A percentile compares a stretch with the other conserved stretches of the same genome.
These are phyloP conservation scores for Sutorius australiensis DNA, from an alignment of 768 basidiomycete species.

Conservation along the genomic window DNA sequence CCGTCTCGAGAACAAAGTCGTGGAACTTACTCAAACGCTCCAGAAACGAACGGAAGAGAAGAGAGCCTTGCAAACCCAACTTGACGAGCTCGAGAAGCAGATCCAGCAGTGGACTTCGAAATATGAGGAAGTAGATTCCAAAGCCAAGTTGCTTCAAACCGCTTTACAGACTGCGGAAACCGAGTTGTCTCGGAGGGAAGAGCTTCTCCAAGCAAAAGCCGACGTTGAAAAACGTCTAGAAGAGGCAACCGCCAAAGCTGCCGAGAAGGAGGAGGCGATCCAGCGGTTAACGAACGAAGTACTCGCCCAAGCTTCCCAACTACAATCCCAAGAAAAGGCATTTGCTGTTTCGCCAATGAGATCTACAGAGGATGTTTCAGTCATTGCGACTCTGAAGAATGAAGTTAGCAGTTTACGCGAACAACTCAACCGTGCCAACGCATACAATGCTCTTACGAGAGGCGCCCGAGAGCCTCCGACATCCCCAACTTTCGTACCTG, in stretches of 20 bases:
- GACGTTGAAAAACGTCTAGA: slow-evolving; percentile 79
- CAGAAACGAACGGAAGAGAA: slow-evolving; percentile 90
- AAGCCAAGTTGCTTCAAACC: slow-evolving; percentile 65
- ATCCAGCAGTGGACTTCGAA: slow-evolving; percentile 80
- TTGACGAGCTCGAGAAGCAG: slow-evolving; percentile 79
- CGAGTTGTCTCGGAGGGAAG: slow-evolving; percentile 68
- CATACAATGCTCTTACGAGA: slow-evolving; percentile 81
- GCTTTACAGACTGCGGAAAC: slow-evolving; percentile 69
- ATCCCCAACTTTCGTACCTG: slow-evolving; percentile 85
- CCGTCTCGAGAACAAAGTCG: slow-evolving; percentile 96
- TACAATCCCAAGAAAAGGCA: slow-evolving; percentile 73
- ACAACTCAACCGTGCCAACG: slow-evolving; percentile 93
- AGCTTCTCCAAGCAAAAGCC: slow-evolving; percentile 69
- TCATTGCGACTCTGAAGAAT: slow-evolving; percentile 84
- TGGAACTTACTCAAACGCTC: slow-evolving; percentile 92
- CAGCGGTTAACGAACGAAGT: slow-evolving; percentile 79
- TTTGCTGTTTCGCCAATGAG: slow-evolving; percentile 62
- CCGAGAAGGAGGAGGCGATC: slow-evolving; percentile 83
- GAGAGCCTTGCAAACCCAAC: slow-evolving; percentile 75
- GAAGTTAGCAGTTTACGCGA: slow-evolving; percentile 92
- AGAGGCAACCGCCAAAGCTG: slow-evolving; percentile 65
- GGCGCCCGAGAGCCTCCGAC: slow-evolving; percentile 69
- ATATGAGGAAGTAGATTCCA: slow-evolving; percentile 81
- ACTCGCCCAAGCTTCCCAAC: slow-evolving; percentile 61
- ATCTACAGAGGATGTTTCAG: slow-evolving; percentile 78